These are phyloP conservation scores for Ogataea glucozyma DNA, from an alignment of 805 yeast genomes.

Conservation along the genomic window DNA sequence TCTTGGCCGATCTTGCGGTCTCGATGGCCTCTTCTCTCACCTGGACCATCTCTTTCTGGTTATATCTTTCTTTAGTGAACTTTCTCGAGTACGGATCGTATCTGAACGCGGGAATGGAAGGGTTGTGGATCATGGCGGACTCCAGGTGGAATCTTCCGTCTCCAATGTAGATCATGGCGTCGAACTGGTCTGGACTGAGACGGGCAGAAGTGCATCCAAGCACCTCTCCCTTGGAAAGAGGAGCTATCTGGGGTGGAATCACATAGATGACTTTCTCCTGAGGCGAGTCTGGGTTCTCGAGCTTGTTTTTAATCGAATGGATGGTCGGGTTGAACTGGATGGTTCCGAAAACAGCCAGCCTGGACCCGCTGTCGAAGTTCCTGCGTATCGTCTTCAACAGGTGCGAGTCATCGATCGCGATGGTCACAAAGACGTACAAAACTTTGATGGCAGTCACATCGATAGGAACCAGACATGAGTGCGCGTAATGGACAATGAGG, in stretches of 20 bases:
- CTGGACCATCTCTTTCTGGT: constrained; percentile 75
- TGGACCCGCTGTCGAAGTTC: constrained; percentile 64
- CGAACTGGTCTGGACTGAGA: constrained; percentile 59
- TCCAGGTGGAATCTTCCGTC: constrained; percentile 97
- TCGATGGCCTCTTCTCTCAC: constrained; percentile 75
- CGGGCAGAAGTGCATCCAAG: constrained; percentile 94
- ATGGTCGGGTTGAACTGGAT: constrained; percentile 96
- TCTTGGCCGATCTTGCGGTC: constrained; percentile 58
- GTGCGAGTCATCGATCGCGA: constrained; percentile 82
- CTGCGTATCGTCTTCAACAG: constrained; percentile 70
- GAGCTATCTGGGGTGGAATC: constrained; percentile 87
- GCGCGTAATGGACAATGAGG: constrained; percentile 94
- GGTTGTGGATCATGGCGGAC: constrained; percentile 96
- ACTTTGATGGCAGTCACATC: constrained; percentile 90
- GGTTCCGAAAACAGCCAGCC: constrained; percentile 87
- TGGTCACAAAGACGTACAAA: constrained; percentile 92
- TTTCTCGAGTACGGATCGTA: constrained; percentile 94
- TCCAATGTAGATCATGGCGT: constrained; percentile 88
- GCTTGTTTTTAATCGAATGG: constrained; percentile 68
- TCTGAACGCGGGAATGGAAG: constrained; percentile 85
- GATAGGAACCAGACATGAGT: constrained; percentile 93
- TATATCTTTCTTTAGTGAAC: constrained; percentile 86
- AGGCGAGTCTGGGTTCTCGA: constrained; percentile 41
- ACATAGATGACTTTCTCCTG: constrained; percentile 52
- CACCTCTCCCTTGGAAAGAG: constrained; percentile 93